Conservation (phyloP, 2,329 filamentous ascomycete genomes). For the Daldinia sp. region DNA sequence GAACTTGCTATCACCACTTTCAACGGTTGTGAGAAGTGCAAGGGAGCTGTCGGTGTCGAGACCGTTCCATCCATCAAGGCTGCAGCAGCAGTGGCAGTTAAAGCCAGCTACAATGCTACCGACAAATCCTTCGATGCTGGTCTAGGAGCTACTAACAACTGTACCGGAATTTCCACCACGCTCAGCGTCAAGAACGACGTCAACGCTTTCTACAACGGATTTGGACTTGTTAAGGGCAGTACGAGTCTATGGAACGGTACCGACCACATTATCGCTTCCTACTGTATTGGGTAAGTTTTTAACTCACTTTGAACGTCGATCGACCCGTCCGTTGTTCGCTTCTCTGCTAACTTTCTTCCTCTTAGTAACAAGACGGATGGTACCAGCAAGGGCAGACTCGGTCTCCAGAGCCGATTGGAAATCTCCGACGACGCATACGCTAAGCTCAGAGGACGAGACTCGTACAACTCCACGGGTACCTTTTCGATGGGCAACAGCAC, state of each 20-base stretch:
- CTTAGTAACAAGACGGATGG: constrained; percentile 16
- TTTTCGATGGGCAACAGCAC: too few relatives aligned
- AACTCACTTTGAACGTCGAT: not conserved
- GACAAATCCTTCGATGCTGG: constrained; percentile 5
- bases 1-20: constrained; percentile 10
- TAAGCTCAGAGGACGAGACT: not conserved
- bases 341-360: not conserved
- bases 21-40: constrained; percentile 13
- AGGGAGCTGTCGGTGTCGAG: constrained; percentile 14
- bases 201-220: constrained; percentile 15
- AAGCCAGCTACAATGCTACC: constrained; percentile 12
- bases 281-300: constrained; percentile 12
- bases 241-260: constrained; percentile 8
- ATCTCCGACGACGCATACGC: constrained; percentile 1
- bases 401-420: constrained; percentile 9
- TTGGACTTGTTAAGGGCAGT: constrained; percentile 11
- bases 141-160: constrained; percentile 7
- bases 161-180: constrained; percentile 10
- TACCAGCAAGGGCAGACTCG: constrained; percentile 4
- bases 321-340: too few relatives aligned
- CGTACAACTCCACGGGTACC: constrained; percentile 1
- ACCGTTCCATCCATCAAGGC: constrained; percentile 15
- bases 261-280: constrained; percentile 12
- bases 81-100: constrained; percentile 2
- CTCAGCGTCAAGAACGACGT: constrained; percentile 16